Conservation (phyloP, 164 flowering plant species). For the Cinnamomum micranthum region DNA sequence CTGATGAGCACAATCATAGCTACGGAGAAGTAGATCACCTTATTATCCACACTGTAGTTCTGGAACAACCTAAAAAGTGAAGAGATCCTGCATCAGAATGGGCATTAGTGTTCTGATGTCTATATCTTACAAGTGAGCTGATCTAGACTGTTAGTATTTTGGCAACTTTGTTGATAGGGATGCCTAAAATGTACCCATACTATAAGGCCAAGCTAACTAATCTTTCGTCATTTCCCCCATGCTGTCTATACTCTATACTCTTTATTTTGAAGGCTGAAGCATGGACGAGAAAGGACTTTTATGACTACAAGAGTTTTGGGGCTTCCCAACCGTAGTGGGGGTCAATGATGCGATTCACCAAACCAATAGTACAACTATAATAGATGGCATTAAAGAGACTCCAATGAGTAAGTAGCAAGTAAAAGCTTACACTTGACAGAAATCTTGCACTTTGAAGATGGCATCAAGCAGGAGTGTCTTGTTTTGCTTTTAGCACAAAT, state of each 20-base stretch:
- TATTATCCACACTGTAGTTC: background rate
- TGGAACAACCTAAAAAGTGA: background rate
- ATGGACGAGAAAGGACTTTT: background rate
- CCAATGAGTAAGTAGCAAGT: background rate
- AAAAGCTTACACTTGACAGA: background rate
- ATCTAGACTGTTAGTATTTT: no score
- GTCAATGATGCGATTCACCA: no score
- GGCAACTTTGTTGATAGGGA: background rate
- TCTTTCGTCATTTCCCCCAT: background rate
- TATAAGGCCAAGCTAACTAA: background rate
- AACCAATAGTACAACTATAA: background rate
- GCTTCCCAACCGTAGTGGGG: no score
- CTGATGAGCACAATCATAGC: background rate
- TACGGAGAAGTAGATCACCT: background rate
- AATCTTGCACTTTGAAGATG: background rate
- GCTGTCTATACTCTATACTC: no score
- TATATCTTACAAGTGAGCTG: no score
- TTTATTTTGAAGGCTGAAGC: no score
- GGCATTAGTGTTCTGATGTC: background rate
- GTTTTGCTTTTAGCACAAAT: conserved; percentile 72
- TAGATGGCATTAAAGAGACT: background rate
- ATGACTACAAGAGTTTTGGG: background rate
- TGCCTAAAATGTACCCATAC: background rate
- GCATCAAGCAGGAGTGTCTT: conserved; percentile 28
- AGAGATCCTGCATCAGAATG: background rate